Evolutionary conservation across 352 stramenopile species (phyloP).

Genomic region (Phytophthora citricola): DNA sequence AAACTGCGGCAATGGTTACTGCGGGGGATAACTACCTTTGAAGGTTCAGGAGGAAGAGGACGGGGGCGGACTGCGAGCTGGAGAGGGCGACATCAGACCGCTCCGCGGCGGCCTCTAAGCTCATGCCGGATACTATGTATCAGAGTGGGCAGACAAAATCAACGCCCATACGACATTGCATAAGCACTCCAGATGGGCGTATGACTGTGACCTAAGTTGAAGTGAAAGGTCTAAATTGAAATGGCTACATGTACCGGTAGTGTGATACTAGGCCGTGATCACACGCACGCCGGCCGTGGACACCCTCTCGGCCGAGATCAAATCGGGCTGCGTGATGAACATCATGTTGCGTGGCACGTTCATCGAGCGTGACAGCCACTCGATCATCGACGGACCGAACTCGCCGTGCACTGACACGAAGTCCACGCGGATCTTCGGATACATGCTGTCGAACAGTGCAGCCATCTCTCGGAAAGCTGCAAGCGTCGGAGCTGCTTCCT

Average conservation of each 20-base stretch:
- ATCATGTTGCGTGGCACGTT: constrained; percentile 86
- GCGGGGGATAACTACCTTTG: constrained; percentile 14
- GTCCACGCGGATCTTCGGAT: constrained; percentile 85
- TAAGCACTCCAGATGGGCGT: too few species aligned
- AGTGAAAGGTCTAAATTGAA: background rate
- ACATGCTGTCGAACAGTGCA: constrained; percentile 81
- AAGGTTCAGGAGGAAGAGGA: constrained; percentile 25
- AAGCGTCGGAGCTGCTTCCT: constrained; percentile 14
- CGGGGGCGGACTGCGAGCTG: background rate
- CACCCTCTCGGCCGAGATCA: constrained; percentile 60
- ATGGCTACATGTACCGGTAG: background rate
- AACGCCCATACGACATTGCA: too few species aligned
- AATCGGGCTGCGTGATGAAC: constrained; percentile 86
- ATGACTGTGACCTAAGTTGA: background rate
- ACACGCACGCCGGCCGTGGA: constrained; percentile 73
- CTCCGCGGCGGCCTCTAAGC: constrained; percentile 7
- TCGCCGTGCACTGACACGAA: constrained; percentile 67
- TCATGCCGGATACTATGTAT: constrained; percentile 6
- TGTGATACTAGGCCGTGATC: constrained; percentile 1
- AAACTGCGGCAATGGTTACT: background rate
- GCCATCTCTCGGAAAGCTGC: constrained; percentile 50
- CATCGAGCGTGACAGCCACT: constrained; percentile 75
- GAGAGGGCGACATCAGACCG: background rate
- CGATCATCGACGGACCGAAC: constrained; percentile 69
- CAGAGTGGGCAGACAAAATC: too few species aligned